Conservation (phyloP, 179 eudicot species). For the Pouteria campechiana region DNA sequence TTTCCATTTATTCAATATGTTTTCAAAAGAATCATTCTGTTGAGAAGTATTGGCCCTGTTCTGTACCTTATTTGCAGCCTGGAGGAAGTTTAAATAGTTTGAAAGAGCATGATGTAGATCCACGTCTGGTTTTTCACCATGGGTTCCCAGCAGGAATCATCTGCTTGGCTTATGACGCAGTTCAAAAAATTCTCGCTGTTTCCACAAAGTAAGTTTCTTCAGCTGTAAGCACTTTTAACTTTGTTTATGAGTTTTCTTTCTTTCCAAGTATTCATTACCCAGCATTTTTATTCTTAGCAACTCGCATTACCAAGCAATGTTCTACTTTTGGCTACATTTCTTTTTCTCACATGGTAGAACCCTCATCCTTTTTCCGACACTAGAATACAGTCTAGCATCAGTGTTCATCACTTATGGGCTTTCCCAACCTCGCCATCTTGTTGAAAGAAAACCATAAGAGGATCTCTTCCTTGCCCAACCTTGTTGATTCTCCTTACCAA, state of each 20-base stretch:
- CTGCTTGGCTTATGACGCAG: slow-evolving; percentile 51
- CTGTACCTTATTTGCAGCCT: slow-evolving; percentile 34
- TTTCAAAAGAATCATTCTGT: background rate
- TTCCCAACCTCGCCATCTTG: no score
- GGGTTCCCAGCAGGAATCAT: slow-evolving; percentile 66
- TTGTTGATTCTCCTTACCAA: no score
- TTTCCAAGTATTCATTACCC: background rate
- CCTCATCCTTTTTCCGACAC: background rate
- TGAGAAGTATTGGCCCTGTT: background rate
- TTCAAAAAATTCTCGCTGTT: slow-evolving; percentile 78
- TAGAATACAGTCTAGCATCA: no score
- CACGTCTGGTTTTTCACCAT: slow-evolving; percentile 65
- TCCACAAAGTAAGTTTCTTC: slow-evolving; percentile 54
- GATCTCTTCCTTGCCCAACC: no score
- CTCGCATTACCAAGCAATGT: background rate
- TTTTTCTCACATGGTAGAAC: background rate
- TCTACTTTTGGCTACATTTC: background rate
- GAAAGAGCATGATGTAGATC: slow-evolving; percentile 58
- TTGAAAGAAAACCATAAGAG: no score
- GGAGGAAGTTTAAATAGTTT: slow-evolving; percentile 44
- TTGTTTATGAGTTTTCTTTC: background rate
- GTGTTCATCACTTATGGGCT: no score
- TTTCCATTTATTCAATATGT: background rate
- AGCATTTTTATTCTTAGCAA: background rate
- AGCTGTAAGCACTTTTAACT: background rate